Evolutionary conservation across 2,329 filamentous ascomycete species (phyloP).

Genomic region (Sclerotinia glacialis): DNA sequence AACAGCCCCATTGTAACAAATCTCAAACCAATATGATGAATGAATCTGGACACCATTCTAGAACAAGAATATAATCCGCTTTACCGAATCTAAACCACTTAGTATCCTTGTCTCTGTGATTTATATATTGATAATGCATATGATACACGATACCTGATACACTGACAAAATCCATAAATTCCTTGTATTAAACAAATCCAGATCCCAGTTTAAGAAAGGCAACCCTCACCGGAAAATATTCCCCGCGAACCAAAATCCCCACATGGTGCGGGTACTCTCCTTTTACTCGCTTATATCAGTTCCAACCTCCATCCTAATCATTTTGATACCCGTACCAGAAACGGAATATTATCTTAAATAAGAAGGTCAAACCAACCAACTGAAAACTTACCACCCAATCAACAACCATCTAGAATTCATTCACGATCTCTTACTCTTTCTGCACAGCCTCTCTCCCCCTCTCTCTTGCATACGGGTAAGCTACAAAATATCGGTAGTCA

Average conservation of each 20-base stretch:
- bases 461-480: too few species aligned
- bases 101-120: neutral
- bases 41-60: neutral
- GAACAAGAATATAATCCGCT: neutral
- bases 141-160: neutral
- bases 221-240: neutral
- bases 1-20: neutral
- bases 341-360: too few species aligned
- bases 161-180: too few species aligned
- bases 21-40: neutral
- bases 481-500: too few species aligned
- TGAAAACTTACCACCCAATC: too few species aligned
- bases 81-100: neutral
- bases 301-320: neutral
- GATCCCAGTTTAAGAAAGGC: too few species aligned
- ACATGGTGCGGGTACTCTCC: neutral
- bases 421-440: too few species aligned
- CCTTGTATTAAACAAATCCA: neutral
- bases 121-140: neutral
- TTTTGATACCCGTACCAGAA: too few species aligned
- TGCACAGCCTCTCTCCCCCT: too few species aligned
- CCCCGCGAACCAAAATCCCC: slow-evolving; percentile 3
- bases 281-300: slow-evolving; percentile 8
- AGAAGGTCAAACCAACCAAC: too few species aligned
- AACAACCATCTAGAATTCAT: too few species aligned